These are phyloP conservation scores for Pseudocercospora fijiensis DNA, from an alignment of 2,329 filamentous ascomycete genomes.

Conservation along the genomic window DNA sequence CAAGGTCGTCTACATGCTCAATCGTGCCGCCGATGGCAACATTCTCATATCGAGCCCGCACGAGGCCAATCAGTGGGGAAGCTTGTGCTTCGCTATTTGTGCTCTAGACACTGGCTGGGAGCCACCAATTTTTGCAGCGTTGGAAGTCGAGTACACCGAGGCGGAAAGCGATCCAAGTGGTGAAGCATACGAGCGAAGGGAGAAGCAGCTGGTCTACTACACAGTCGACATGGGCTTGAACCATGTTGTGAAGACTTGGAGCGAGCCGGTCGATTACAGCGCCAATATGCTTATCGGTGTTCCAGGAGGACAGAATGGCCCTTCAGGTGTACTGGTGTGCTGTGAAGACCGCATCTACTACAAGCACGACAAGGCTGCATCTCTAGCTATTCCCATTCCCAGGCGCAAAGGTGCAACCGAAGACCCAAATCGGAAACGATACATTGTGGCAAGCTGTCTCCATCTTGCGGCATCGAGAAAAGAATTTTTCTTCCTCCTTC, in stretches of 20 bases:
- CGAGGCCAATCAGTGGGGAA: constrained; percentile 91
- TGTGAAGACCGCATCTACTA: constrained; percentile 94
- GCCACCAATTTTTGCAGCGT: constrained; percentile 90
- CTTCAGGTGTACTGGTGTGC: constrained; percentile 92
- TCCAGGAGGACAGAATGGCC: constrained; percentile 87
- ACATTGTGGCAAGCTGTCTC: constrained; percentile 88
- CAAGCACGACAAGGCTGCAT: constrained; percentile 90
- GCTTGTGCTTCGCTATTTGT: constrained; percentile 82
- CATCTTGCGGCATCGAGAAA: constrained; percentile 79
- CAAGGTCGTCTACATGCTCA: constrained; percentile 97
- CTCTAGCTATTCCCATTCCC: constrained; percentile 85
- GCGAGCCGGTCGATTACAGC: constrained; percentile 85
- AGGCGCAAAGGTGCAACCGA: constrained; percentile 83
- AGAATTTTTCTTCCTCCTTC: constrained; percentile 94
- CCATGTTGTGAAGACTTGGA: constrained; percentile 95
- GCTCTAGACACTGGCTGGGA: constrained; percentile 94
- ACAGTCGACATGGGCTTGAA: constrained; percentile 95
- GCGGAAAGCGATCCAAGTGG: constrained; percentile 88
- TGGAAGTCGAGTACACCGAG: constrained; percentile 92
- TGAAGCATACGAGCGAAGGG: constrained; percentile 73
- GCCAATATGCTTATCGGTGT: constrained; percentile 92
- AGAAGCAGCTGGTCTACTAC: constrained; percentile 94
- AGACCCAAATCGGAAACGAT: constrained; percentile 85
- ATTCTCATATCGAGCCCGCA: constrained; percentile 95
- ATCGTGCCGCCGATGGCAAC: constrained; percentile 90